A percentile compares a stretch with the other conserved stretches of the same genome.
Conservation (phyloP, 495 filamentous ascomycete genomes). For the Penicillium coprophilum region DNA sequence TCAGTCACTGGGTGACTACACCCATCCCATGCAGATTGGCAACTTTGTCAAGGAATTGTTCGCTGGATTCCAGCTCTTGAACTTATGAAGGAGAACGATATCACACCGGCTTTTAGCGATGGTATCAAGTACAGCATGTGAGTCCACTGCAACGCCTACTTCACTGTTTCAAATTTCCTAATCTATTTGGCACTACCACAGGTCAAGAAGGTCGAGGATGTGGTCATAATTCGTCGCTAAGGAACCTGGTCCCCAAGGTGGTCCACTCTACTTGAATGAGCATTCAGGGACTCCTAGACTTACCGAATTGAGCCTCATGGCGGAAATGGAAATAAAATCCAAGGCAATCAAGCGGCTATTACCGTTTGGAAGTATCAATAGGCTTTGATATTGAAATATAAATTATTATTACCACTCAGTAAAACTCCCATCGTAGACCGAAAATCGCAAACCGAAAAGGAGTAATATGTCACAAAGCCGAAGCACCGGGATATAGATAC, state of each 20-base stretch:
- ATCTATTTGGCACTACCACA: conserved; percentile 28
- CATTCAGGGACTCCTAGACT: background rate
- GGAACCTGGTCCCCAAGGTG: conserved; percentile 69
- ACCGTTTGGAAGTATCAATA: background rate
- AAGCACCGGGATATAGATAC: conserved; percentile 12
- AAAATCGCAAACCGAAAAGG: background rate
- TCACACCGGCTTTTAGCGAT: too few species aligned
- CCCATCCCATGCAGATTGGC: conserved; percentile 78
- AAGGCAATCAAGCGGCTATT: background rate
- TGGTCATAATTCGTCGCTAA: conserved; percentile 87
- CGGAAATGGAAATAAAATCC: background rate
- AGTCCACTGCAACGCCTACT: background rate
- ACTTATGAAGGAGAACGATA: conserved; percentile 97
- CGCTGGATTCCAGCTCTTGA: conserved; percentile 92
- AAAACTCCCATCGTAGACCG: background rate
- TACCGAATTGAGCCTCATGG: background rate
- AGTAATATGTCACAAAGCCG: background rate
- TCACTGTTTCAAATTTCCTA: background rate
- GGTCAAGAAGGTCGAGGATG: conserved; percentile 96
- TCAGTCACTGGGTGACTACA: conserved; percentile 92
- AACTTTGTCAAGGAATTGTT: conserved; percentile 94
- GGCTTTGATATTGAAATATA: background rate
- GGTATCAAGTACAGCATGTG: conserved; percentile 88
- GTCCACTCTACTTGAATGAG: conserved; percentile 16
- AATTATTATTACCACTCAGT: conserved; percentile 2